Conservation (phyloP, 805 yeast genomes). For the Lipomyces spencermartinsiae region DNA sequence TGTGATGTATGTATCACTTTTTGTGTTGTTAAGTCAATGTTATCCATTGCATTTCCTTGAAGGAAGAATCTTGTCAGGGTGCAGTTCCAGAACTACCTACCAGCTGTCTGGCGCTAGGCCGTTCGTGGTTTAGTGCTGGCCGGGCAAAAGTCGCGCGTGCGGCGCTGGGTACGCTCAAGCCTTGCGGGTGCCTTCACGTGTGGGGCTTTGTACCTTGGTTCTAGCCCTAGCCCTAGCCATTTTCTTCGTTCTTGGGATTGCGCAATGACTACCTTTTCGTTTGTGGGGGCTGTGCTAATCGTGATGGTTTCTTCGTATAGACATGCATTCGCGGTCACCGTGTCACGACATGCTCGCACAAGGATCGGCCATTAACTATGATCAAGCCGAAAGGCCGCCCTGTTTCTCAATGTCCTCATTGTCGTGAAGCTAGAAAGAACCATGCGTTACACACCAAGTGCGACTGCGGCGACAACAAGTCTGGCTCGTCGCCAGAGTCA, state of each 20-base stretch:
- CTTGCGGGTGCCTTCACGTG: not conserved
- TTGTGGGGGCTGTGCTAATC: not conserved
- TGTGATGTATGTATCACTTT: conserved; percentile 59
- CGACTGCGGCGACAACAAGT: conserved; percentile 57
- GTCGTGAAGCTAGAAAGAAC: conserved; percentile 73
- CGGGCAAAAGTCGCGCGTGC: not conserved
- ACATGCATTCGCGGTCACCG: conserved; percentile 92
- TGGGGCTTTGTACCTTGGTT: not conserved
- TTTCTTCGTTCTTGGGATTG: not conserved
- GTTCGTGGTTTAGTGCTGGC: not conserved
- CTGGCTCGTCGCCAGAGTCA: conserved; percentile 12
- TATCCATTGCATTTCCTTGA: not conserved
- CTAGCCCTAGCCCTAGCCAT: not conserved
- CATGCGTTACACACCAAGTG: conserved; percentile 74
- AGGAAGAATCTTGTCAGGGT: not conserved
- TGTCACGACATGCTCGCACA: conserved; percentile 91
- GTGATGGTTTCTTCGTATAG: conserved; percentile 5
- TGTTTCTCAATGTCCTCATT: conserved; percentile 86
- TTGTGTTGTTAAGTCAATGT: not conserved
- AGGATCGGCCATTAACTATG: conserved; percentile 87
- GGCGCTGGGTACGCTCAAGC: not conserved
- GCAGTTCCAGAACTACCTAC: not conserved
- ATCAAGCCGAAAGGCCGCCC: conserved; percentile 98
- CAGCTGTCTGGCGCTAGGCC: conserved; percentile 7
- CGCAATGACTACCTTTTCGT: conserved; percentile 12